Base-by-base conservation (phyloP, 495 filamentous ascomycete genomes). In the Penicillium malachiteum region DNA sequence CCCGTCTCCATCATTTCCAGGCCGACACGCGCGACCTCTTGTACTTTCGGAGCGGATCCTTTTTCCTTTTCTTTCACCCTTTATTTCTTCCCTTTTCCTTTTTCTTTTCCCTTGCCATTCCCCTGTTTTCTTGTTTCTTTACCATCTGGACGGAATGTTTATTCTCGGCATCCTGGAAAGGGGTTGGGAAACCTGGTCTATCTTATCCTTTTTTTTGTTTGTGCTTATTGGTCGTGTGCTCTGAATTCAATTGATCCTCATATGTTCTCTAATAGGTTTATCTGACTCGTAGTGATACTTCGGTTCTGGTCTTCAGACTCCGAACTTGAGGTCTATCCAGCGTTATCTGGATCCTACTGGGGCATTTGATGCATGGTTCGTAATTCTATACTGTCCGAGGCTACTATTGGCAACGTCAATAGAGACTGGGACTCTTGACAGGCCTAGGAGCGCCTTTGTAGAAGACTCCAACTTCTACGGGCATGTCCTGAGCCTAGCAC, bases 141-240 rank as follows among this genome's bases (percentile, higher is more conserved):
- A 64, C 59, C 68, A 62, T 70, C 63, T 71, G 58, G 53, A 60
- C 51, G 57, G 62, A 61, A 63, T 63, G 48, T 63, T 58, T 60
- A 58, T 56, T 59, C 63, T 56, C 58, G 59, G 62, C 62, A 70
- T 64, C 57, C 60, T 67, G 66, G 63, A 58, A 66, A 62, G 56
- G 63, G 61, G 65, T 58, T 66, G 67, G 70, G 67, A 59, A 62
- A 63, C 64, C 64, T 66, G 72, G 58, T 66, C 63, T 58, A 60
- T 57, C 53, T 64, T 65, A 64, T 64, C 55, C 62, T 61, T 64
- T 58, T n/a, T 59, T 46, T 60, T 58, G 55, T 60, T 62, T 58
- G 51, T 55, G 57, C 33, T 65, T 62, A 60, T 58, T 50, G 59
- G 54, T 64, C 54, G 48, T 57, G 58, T 62, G 58, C 61, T 52